A percentile compares a stretch with the other conserved stretches of the same genome.
These are phyloP conservation scores for Saposhnikovia divaricata DNA, from an alignment of 129 eudicot genomes.

Conservation along the genomic window DNA sequence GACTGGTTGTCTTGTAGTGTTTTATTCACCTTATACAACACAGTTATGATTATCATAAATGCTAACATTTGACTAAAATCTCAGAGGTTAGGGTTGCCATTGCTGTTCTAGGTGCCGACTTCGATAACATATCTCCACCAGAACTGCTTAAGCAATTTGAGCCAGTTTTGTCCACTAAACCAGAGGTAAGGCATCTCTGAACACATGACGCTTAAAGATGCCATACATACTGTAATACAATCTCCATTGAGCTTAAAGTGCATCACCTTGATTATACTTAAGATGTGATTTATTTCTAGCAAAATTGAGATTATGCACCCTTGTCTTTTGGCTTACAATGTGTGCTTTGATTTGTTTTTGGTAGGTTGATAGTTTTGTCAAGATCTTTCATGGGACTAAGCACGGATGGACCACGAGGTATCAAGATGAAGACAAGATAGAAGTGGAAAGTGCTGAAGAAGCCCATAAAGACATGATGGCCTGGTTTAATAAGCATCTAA, in stretches of 20 bases:
- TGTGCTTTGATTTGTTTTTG: not conserved
- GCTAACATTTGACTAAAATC: not conserved
- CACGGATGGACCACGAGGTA: conserved; percentile 50
- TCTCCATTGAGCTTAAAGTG: not conserved
- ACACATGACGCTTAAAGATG: not conserved
- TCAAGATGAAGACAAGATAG: conserved; percentile 24
- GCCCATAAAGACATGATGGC: conserved; percentile 32
- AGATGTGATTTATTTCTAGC: not conserved
- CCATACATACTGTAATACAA: not conserved
- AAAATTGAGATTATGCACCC: not conserved
- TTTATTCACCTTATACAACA: not conserved
- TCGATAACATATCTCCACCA: conserved; percentile 33
- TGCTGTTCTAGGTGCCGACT: conserved; percentile 43
- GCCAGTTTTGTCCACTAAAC: conserved; percentile 28
- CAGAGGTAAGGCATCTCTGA: conserved; percentile 12
- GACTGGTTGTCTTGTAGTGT: not conserved
- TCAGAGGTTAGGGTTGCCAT: conserved; percentile 41
- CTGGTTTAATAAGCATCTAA: conserved; percentile 26
- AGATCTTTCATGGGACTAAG: conserved; percentile 22
- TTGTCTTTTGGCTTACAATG: not conserved
- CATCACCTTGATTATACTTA: not conserved
- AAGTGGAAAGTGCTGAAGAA: conserved; percentile 36
- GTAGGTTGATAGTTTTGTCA: conserved; percentile 28
- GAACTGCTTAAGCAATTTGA: conserved; percentile 36
- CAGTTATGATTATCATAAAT: not conserved